phyloP scores from a whole-genome alignment of 108 stramenopile species.

The Pseudonitzschia multiseries region DNA sequence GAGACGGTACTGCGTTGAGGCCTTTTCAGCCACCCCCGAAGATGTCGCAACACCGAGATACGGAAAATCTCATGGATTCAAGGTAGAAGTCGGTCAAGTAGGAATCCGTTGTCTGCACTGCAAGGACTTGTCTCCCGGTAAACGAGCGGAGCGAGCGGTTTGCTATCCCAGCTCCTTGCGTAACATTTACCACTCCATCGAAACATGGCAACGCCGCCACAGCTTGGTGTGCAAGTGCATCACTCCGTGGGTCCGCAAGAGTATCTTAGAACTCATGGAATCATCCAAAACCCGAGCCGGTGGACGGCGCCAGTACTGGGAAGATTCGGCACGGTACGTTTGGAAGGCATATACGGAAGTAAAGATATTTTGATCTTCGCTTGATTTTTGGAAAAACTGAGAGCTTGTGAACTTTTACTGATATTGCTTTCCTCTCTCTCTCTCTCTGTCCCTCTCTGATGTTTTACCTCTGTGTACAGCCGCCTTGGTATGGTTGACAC shows the following conservation, averaged over 20 bases:
- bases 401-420: neutral
- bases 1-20: slow-evolving; percentile 70
- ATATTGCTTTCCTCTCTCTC: neutral
- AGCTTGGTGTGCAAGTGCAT: slow-evolving; percentile 45
- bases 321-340: slow-evolving; percentile 48
- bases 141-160: slow-evolving; percentile 45
- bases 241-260: slow-evolving; percentile 40
- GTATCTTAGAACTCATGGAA: slow-evolving; percentile 44
- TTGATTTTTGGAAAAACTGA: neutral
- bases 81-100: slow-evolving; percentile 46
- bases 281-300: slow-evolving; percentile 54
- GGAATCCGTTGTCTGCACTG: slow-evolving; percentile 62
- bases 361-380: neutral
- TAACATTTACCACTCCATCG: slow-evolving; percentile 62
- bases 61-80: slow-evolving; percentile 56
- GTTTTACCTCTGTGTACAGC: neutral
- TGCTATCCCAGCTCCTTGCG: slow-evolving; percentile 47
- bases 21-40: slow-evolving; percentile 59
- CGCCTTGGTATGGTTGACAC: slow-evolving; percentile 75
- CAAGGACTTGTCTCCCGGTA: slow-evolving; percentile 29
- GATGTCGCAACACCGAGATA: slow-evolving; percentile 71
- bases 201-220: slow-evolving; percentile 64
- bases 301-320: slow-evolving; percentile 78
- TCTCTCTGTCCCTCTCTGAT: too few relatives aligned
- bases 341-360: neutral